Percentiles rank a stretch among this genome's conserved stretches.
Evolutionary conservation across 371 early-diverging fungal species (phyloP).

Genomic region (Rhizopus microsporus): DNA sequence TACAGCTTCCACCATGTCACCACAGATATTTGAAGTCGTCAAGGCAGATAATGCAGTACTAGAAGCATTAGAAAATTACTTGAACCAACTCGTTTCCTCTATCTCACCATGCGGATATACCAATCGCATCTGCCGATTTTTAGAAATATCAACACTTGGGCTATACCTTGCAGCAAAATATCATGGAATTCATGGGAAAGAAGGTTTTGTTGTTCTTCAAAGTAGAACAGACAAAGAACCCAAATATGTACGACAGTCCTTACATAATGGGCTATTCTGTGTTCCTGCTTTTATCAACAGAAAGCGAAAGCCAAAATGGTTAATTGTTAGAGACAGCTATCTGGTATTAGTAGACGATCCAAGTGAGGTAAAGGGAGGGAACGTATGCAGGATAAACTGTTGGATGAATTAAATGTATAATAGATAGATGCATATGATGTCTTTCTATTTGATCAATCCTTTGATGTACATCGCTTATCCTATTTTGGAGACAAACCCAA

Average conservation of each 20-base stretch:
- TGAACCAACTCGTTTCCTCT: conserved; percentile 45
- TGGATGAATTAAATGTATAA: conserved; percentile 10
- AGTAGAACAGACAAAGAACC: conserved; percentile 30
- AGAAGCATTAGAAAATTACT: conserved; percentile 51
- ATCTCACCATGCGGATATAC: conserved; percentile 41
- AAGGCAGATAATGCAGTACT: conserved; percentile 34
- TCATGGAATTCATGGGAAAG: conserved; percentile 62
- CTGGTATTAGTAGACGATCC: conserved; percentile 48
- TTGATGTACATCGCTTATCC: conserved; percentile 31
- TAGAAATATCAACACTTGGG: conserved; percentile 59
- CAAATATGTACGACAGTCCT: conserved; percentile 6
- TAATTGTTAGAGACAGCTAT: conserved; percentile 62
- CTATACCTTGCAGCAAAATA: conserved; percentile 37
- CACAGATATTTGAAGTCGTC: conserved; percentile 18
- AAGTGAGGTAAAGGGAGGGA: conserved; percentile 18
- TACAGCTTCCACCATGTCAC: conserved; percentile 2
- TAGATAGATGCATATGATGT: conserved; percentile 52
- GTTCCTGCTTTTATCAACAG: conserved; percentile 15
- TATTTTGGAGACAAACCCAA: conserved; percentile 19
- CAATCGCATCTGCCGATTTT: conserved; percentile 56
- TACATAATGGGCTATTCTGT: conserved; percentile 18
- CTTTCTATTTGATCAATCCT: conserved; percentile 51
- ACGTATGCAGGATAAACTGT: background rate
- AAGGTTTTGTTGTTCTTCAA: conserved; percentile 50
- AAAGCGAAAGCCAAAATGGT: conserved; percentile 49